Conservation (phyloP, 2,329 filamentous ascomycete species). For the Cladosporium sp. region DNA sequence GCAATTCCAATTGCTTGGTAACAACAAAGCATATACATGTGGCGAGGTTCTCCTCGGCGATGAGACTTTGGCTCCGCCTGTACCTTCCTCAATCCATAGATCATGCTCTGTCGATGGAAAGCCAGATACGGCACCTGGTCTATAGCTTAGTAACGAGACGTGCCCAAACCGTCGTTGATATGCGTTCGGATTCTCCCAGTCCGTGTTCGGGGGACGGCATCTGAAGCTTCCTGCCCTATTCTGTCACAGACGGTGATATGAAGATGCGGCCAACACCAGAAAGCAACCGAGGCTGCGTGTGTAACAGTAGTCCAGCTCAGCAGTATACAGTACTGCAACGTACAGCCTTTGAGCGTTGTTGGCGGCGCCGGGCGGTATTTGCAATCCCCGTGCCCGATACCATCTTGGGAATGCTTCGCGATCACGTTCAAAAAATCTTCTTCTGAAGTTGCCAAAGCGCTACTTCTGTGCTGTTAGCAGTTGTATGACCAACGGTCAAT, state of each 20-base stretch:
- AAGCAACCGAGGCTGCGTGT: background rate
- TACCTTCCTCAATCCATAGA: background rate
- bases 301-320: background rate
- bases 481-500: background rate
- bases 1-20: too few relatives aligned
- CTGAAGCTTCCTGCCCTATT: background rate
- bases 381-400: background rate
- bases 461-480: background rate
- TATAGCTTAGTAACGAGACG: background rate
- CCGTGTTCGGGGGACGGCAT: background rate
- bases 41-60: too few relatives aligned
- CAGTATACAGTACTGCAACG: background rate
- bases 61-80: background rate
- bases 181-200: background rate
- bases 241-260: background rate
- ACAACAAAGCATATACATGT: too few relatives aligned
- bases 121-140: background rate
- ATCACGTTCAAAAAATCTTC: background rate
- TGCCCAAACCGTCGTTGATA: background rate
- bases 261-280: background rate
- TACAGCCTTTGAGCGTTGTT: background rate
- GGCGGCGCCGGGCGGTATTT: background rate
- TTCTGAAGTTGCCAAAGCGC: background rate
- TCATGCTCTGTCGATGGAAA: background rate
- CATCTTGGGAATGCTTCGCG: background rate